A percentile compares a stretch with the other conserved stretches of the same genome.
phyloP scores from a whole-genome alignment of 2,329 filamentous ascomycete species.

The Lecanosticta acicola region DNA sequence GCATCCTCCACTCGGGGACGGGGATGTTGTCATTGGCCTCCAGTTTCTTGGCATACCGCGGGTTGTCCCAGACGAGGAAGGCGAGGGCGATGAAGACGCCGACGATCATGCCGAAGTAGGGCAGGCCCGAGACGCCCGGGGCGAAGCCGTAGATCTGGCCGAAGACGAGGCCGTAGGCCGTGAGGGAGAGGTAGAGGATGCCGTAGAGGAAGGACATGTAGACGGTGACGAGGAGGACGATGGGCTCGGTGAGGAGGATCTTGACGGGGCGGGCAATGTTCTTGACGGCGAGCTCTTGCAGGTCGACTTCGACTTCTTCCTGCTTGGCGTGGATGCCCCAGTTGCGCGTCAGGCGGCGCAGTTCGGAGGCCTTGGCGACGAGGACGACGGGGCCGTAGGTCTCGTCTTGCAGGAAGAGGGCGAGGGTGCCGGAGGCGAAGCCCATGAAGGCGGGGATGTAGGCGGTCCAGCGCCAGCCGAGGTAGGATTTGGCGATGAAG shows the following conservation, averaged over 20 bases:
- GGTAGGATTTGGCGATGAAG: conserved; percentile 35
- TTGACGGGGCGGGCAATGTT: conserved; percentile 39
- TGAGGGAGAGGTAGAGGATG: conserved; percentile 67
- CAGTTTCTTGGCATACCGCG: conserved; percentile 29
- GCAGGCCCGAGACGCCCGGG: conserved; percentile 64
- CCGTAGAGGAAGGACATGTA: conserved; percentile 37
- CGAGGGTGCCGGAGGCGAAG: conserved; percentile 27
- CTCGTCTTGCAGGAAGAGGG: conserved; percentile 37
- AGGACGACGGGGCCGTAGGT: conserved; percentile 39
- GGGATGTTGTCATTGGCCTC: conserved; percentile 35
- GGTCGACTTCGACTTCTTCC: conserved; percentile 36
- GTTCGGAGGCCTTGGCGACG: conserved; percentile 35
- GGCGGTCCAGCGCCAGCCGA: conserved; percentile 44
- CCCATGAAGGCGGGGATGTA: conserved; percentile 42
- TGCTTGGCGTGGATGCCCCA: conserved; percentile 49
- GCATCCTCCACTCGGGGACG: conserved; percentile 43
- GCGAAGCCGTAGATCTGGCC: conserved; percentile 63
- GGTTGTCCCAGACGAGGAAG: conserved; percentile 27
- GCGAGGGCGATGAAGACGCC: conserved; percentile 26
- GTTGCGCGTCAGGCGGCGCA: conserved; percentile 32
- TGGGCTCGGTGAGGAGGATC: conserved; percentile 47
- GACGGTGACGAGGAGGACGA: conserved; percentile 43
- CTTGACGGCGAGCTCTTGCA: conserved; percentile 33
- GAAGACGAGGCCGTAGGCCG: conserved; percentile 78
- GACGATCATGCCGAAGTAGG: conserved; percentile 69